Percentiles rank a stretch among this genome's conserved stretches.
phyloP scores from a whole-genome alignment of 1,284 basidiomycete species.

The Agaricales sp. region DNA sequence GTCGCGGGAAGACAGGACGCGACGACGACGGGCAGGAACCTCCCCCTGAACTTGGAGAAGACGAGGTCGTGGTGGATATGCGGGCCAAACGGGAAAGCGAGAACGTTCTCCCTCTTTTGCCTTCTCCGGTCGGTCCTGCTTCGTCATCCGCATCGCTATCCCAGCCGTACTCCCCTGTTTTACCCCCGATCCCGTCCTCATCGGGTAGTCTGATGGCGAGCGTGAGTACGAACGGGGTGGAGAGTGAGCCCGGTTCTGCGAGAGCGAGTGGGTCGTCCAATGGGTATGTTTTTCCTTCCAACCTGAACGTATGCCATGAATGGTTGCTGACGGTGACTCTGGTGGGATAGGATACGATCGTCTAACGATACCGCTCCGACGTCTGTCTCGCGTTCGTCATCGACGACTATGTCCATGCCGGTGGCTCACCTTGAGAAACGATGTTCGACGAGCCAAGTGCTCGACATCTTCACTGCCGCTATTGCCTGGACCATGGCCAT shows the following conservation, averaged over 20 bases:
- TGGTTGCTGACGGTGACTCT: not conserved
- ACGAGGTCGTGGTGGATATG: conserved; percentile 43
- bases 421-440: conserved; percentile 73
- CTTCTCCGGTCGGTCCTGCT: too few relatives aligned
- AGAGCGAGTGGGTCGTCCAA: conserved; percentile 41
- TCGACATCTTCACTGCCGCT: conserved; percentile 87
- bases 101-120: too few relatives aligned
- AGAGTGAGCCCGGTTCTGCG: conserved; percentile 40
- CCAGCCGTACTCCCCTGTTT: too few relatives aligned
- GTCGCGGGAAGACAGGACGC: not conserved
- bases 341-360: conserved; percentile 13
- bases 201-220: not conserved
- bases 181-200: not conserved
- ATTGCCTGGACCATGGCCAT: conserved; percentile 96
- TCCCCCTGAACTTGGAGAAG: conserved; percentile 23
- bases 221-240: conserved; percentile 14
- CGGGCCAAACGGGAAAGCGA: conserved; percentile 1
- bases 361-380: conserved; percentile 52
- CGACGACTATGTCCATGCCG: conserved; percentile 29
- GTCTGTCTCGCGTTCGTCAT: conserved; percentile 25
- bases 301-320: conserved; percentile 19
- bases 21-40: not conserved
- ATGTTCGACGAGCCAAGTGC: conserved; percentile 76
- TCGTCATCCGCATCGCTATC: too few relatives aligned
- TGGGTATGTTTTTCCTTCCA: too few relatives aligned